Conservation (phyloP, 2,329 filamentous ascomycete genomes). For the Apiospora koreana region DNA sequence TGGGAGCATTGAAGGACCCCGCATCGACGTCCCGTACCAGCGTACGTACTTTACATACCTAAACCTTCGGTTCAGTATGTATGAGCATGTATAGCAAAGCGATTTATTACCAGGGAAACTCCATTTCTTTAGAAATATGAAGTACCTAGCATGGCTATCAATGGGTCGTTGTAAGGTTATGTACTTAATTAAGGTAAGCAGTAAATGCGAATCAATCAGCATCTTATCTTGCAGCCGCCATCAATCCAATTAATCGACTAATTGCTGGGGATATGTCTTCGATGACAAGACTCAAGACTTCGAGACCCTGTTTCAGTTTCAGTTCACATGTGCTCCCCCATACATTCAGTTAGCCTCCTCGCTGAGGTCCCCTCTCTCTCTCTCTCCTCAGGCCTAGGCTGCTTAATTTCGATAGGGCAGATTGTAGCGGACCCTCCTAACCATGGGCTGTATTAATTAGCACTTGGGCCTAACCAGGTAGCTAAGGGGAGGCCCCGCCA, state of each 20-base stretch:
- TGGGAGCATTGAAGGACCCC: neutral
- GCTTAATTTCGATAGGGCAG: conserved; percentile 6
- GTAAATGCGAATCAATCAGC: neutral
- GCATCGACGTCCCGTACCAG: neutral
- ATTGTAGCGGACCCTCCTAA: neutral
- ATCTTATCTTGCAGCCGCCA: neutral
- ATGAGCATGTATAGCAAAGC: neutral
- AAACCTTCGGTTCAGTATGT: neutral
- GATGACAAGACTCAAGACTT: neutral
- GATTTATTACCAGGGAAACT: neutral
- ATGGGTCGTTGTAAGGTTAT: no score
- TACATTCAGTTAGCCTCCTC: neutral
- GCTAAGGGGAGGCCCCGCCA: neutral
- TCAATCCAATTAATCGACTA: neutral
- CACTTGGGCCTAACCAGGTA: neutral
- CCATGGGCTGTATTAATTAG: neutral
- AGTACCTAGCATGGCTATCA: no score
- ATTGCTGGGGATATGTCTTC: neutral
- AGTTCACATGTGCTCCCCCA: neutral
- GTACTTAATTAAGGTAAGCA: no score
- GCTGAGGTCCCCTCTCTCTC: no score
- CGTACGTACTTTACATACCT: no score
- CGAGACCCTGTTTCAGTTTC: neutral
- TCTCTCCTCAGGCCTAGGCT: neutral
- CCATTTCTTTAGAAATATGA: no score